Evolutionary conservation across 108 stramenopile species (phyloP).

Genomic region (Fistulifera solaris): DNA sequence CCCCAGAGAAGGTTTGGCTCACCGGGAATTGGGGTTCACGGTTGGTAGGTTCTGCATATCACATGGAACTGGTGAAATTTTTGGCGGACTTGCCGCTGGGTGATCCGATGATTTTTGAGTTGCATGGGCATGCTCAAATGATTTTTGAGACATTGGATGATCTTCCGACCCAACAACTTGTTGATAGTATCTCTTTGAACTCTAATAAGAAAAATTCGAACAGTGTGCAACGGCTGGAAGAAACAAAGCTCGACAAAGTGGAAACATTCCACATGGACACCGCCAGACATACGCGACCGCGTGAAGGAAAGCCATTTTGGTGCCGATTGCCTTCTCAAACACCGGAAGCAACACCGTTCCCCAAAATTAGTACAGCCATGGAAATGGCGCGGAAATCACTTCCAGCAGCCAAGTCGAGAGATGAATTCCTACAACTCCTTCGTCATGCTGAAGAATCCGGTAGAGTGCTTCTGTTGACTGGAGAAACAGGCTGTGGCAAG

Average conservation of each 20-base stretch:
- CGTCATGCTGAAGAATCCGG: constrained; percentile 30
- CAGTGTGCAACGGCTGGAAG: no score
- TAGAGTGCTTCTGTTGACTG: constrained; percentile 72
- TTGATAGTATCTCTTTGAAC: neutral
- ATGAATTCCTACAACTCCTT: constrained; percentile 48
- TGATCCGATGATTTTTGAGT: constrained; percentile 59
- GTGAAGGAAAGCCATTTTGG: constrained; percentile 56
- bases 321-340: constrained; percentile 40
- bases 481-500: constrained; percentile 68
- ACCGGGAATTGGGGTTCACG: constrained; percentile 1
- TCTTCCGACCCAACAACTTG: constrained; percentile 11
- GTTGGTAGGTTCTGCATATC: constrained; percentile 20
- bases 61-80: constrained; percentile 31
- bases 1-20: neutral
- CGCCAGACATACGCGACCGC: constrained; percentile 25
- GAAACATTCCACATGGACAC: no score
- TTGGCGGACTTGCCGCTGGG: constrained; percentile 19
- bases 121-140: constrained; percentile 42
- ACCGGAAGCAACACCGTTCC: constrained; percentile 51
- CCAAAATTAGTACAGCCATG: constrained; percentile 31
- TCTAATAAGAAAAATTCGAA: neutral
- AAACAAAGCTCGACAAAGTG: no score
- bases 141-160: constrained; percentile 25
- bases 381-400: constrained; percentile 42
- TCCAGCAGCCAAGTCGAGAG: constrained; percentile 58